Conservation (phyloP, 306 rosid genomes). For the Hippophae tibetana region DNA sequence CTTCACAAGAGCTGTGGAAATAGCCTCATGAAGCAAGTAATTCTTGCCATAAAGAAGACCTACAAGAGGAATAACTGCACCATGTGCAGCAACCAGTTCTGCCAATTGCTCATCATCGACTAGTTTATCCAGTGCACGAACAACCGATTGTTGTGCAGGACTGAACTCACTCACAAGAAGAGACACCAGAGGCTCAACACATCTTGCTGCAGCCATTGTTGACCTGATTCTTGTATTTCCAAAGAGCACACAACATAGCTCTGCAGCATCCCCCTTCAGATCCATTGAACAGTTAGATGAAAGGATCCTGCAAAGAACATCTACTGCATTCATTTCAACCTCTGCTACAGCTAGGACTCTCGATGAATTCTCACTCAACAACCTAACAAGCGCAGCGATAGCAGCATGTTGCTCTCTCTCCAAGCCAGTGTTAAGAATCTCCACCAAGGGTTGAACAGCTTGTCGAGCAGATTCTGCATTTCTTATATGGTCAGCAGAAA, state of each 20-base stretch:
- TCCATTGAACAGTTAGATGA: constrained; percentile 84
- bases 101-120: constrained; percentile 97
- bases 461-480: constrained; percentile 91
- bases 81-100: constrained; percentile 86
- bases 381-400: constrained; percentile 86
- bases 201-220: constrained; percentile 82
- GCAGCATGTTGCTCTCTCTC: constrained; percentile 99
- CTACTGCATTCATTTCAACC: constrained; percentile 98
- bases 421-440: constrained; percentile 88
- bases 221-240: constrained; percentile 97
- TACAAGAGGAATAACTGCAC: constrained; percentile 92
- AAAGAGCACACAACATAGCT: constrained; percentile 84
- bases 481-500: constrained; percentile 92
- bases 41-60: constrained; percentile 79
- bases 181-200: constrained; percentile 94
- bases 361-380: constrained; percentile 94
- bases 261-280: constrained; percentile 95
- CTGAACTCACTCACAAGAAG: constrained; percentile 79
- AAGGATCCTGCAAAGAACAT: constrained; percentile 94
- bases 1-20: constrained; percentile 85
- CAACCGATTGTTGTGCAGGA: constrained; percentile 84
- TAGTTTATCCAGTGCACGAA: constrained; percentile 90
- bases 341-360: constrained; percentile 95
- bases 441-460: constrained; percentile 96
- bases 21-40: constrained; percentile 90